Evolutionary conservation across 192 early-diverging fungal species (phyloP).

Genomic region (Glomus cerebriforme): DNA sequence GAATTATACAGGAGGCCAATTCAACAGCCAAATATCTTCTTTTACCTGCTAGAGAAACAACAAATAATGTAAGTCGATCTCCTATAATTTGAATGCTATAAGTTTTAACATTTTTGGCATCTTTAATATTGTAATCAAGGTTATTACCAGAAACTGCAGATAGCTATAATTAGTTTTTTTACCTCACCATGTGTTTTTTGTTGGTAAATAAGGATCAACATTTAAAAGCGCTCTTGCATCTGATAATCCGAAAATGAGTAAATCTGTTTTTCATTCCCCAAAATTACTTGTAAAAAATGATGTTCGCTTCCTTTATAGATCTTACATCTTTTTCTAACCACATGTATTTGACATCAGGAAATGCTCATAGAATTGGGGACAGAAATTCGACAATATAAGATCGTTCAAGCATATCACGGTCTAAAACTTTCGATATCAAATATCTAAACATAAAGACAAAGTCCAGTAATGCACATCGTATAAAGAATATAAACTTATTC

Average conservation of each 20-base stretch:
- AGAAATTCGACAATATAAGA: conserved; percentile 14
- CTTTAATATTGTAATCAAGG: no score
- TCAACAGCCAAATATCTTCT: conserved; percentile 29
- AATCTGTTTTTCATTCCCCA: conserved; percentile 22
- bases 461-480: conserved; percentile 22
- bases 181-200: no score
- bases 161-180: no score
- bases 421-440: conserved; percentile 21
- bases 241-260: conserved; percentile 23
- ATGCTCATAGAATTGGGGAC: conserved; percentile 25
- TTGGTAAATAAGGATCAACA: no score
- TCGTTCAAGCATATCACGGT: conserved; percentile 21
- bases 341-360: conserved; percentile 26
- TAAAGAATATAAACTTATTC: conserved; percentile 22
- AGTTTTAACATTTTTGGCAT: no score
- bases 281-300: conserved; percentile 13
- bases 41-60: neutral
- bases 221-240: conserved; percentile 19
- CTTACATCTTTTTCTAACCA: conserved; percentile 24
- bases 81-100: no score
- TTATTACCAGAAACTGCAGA: no score
- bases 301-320: conserved; percentile 12
- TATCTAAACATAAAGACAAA: conserved; percentile 24
- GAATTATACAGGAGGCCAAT: conserved; percentile 27
- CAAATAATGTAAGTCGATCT: no score